Evolutionary conservation across 306 rosid genomes (phyloP).

Genomic region (Nissolia schottii): DNA sequence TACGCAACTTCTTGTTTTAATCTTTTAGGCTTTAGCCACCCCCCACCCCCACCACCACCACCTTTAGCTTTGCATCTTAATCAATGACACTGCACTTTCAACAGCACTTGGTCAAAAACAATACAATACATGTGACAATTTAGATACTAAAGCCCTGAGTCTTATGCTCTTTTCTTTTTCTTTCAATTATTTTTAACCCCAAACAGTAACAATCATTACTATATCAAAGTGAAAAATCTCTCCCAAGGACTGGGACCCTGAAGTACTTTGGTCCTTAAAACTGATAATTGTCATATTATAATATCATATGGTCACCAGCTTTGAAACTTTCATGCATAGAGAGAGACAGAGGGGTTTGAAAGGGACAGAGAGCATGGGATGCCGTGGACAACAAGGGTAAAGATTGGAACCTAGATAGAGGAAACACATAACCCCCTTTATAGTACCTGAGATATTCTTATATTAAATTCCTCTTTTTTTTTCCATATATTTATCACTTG

Average conservation of each 20-base stretch:
- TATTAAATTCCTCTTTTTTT: too few species aligned
- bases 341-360: slow-evolving; percentile 28
- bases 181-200: slow-evolving; percentile 33
- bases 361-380: slow-evolving; percentile 32
- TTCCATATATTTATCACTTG: too few species aligned
- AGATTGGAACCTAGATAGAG: slow-evolving; percentile 33
- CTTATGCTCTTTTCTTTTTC: slow-evolving; percentile 15
- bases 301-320: slow-evolving; percentile 5
- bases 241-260: slow-evolving; percentile 18
- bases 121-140: slow-evolving; percentile 19
- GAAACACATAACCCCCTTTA: slow-evolving; percentile 24
- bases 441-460: too few species aligned
- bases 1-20: slow-evolving; percentile 3
- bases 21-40: too few species aligned
- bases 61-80: slow-evolving; percentile 86
- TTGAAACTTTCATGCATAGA: not conserved
- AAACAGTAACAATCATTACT: slow-evolving; percentile 22
- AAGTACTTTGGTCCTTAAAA: slow-evolving; percentile 10
- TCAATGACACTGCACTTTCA: slow-evolving; percentile 69
- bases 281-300: not conserved
- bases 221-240: not conserved
- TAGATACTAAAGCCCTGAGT: slow-evolving; percentile 40
- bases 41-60: slow-evolving; percentile 26
- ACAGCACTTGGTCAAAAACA: slow-evolving; percentile 67
- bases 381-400: slow-evolving; percentile 30